These are phyloP conservation scores for Nakaseomyces bracarensis DNA, from an alignment of 1,139 yeast species.

Conservation along the genomic window DNA sequence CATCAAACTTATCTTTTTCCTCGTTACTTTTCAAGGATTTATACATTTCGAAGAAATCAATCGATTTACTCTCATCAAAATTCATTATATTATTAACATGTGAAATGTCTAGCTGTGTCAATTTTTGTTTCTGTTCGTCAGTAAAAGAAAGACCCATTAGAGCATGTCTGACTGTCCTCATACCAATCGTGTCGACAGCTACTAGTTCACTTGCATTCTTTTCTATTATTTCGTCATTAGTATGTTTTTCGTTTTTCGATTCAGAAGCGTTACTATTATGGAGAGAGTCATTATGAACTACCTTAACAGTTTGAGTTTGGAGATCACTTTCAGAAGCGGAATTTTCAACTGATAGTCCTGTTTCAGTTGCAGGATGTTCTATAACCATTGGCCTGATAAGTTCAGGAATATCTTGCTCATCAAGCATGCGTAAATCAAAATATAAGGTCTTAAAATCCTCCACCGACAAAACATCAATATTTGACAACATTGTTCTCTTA, in stretches of 20 bases:
- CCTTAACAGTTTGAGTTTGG: neutral
- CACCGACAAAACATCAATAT: slow-evolving; percentile 63
- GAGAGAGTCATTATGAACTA: neutral
- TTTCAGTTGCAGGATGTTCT: slow-evolving; percentile 10
- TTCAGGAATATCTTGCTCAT: slow-evolving; percentile 1
- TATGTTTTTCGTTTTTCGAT: slow-evolving; percentile 6
- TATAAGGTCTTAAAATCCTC: slow-evolving; percentile 41
- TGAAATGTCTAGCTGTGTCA: slow-evolving; percentile 37
- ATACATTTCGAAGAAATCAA: slow-evolving; percentile 62
- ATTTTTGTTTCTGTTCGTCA: slow-evolving; percentile 29
- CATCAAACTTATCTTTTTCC: slow-evolving; percentile 51
- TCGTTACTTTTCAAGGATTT: slow-evolving; percentile 42
- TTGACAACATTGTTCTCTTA: slow-evolving; percentile 41
- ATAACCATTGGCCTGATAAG: slow-evolving; percentile 30
- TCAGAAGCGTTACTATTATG: neutral
- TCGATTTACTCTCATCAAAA: slow-evolving; percentile 32
- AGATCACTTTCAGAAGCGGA: neutral
- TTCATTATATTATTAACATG: slow-evolving; percentile 29
- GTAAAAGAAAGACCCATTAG: slow-evolving; percentile 49
- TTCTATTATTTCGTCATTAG: slow-evolving; percentile 33
- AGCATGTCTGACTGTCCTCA: slow-evolving; percentile 74
- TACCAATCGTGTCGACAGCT: slow-evolving; percentile 72
- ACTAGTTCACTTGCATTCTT: slow-evolving; percentile 51
- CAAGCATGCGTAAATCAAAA: slow-evolving; percentile 12
- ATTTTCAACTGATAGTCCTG: neutral